Evolutionary conservation across 306 rosid species (phyloP).

Genomic region (Ammopiptanthus mongolicus): DNA sequence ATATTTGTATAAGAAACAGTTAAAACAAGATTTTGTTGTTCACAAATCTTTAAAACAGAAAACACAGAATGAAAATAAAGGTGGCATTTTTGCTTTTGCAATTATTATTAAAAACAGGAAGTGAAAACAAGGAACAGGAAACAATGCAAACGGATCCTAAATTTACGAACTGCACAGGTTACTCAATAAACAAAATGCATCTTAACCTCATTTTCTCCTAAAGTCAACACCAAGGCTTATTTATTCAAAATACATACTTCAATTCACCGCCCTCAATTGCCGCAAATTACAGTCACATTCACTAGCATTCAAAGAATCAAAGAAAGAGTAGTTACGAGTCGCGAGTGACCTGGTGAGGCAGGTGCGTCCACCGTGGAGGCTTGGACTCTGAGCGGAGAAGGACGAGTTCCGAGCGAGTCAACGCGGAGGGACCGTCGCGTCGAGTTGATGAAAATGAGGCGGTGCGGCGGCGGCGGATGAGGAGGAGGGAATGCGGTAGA

Average conservation of each 20-base stretch:
- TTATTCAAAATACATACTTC: neutral
- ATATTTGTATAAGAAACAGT: too few relatives aligned
- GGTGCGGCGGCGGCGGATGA: constrained; percentile 31
- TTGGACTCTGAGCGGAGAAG: constrained; percentile 37
- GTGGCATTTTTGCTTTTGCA: too few relatives aligned
- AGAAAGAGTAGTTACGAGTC: neutral
- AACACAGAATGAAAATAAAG: too few relatives aligned
- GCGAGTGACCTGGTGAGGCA: constrained; percentile 47
- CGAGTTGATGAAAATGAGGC: constrained; percentile 37
- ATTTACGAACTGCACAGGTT: too few relatives aligned
- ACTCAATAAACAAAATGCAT: neutral
- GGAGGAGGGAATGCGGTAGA: constrained; percentile 35
- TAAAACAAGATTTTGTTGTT: too few relatives aligned
- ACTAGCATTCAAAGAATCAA: neutral
- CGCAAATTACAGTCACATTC: neutral
- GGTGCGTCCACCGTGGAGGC: constrained; percentile 34
- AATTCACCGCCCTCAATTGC: neutral
- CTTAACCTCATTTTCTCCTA: constrained; percentile 1
- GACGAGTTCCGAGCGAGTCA: constrained; percentile 32
- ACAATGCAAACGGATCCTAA: too few relatives aligned
- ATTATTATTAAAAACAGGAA: too few relatives aligned
- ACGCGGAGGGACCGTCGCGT: constrained; percentile 33
- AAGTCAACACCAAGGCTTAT: neutral
- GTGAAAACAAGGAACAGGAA: too few relatives aligned
- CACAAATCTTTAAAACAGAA: too few relatives aligned